Conservation (phyloP, 1,284 basidiomycete genomes). For the Phellinidium pouzarii region DNA sequence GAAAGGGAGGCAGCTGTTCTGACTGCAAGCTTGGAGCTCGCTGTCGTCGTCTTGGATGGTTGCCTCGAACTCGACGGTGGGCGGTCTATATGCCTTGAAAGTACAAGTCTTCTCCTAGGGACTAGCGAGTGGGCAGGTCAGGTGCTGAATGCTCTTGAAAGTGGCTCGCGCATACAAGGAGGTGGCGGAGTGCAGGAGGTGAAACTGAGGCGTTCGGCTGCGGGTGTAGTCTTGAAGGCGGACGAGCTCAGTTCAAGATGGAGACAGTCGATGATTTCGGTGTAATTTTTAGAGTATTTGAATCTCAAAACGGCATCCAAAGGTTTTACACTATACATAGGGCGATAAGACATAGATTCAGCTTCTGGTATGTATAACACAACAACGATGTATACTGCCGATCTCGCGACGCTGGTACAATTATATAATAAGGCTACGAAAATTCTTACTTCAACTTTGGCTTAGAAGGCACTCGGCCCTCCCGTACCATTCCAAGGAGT, state of each 20-base stretch:
- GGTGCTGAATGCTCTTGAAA: slow-evolving; percentile 62
- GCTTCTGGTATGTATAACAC: too few species aligned
- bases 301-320: too few species aligned
- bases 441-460: background rate
- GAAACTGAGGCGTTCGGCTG: slow-evolving; percentile 59
- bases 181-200: slow-evolving; percentile 60
- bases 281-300: background rate
- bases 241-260: slow-evolving; percentile 72
- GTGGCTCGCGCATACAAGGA: slow-evolving; percentile 53
- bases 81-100: slow-evolving; percentile 65
- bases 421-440: background rate
- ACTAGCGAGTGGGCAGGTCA: slow-evolving; percentile 75
- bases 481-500: slow-evolving; percentile 11
- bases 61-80: slow-evolving; percentile 74
- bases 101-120: slow-evolving; percentile 64
- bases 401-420: too few species aligned
- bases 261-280: slow-evolving; percentile 61
- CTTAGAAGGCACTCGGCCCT: background rate
- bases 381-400: too few species aligned
- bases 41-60: slow-evolving; percentile 70
- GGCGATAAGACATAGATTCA: too few species aligned
- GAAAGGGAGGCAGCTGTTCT: slow-evolving; percentile 59
- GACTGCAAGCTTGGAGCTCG: slow-evolving; percentile 68
- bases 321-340: too few species aligned
- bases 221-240: slow-evolving; percentile 76